These are phyloP conservation scores for Plectosphaerella sp. DNA, from an alignment of 2,329 filamentous ascomycete genomes.

Conservation along the genomic window DNA sequence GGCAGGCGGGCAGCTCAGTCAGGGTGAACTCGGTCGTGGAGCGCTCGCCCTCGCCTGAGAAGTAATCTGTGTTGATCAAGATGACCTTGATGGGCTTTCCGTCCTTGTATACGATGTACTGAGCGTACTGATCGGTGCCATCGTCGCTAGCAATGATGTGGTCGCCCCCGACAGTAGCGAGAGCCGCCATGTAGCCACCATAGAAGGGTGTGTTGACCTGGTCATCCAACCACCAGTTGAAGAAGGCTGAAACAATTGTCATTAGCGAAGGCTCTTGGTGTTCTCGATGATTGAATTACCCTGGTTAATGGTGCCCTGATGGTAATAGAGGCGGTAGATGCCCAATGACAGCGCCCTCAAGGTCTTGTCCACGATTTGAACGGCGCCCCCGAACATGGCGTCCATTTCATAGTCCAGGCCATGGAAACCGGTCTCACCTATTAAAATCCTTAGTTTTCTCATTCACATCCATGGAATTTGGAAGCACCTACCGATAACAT, in stretches of 20 bases:
- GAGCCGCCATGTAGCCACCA: constrained; percentile 4
- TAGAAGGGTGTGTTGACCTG: constrained; percentile 6
- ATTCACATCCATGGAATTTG: not conserved
- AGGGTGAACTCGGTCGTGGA: not conserved
- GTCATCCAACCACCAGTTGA: constrained; percentile 5
- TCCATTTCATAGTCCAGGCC: constrained; percentile 6
- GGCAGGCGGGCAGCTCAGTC: not conserved
- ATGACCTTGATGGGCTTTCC: constrained; percentile 2
- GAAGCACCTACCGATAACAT: not conserved
- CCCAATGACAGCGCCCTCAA: constrained; percentile 3
- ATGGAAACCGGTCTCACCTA: not conserved
- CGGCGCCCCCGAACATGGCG: constrained; percentile 18
- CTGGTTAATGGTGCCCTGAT: constrained; percentile 7
- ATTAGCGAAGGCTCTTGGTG: not conserved
- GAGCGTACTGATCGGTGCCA: not conserved
- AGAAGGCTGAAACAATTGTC: not conserved
- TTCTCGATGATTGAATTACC: not conserved
- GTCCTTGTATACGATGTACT: constrained; percentile 5
- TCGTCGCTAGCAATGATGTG: not conserved
- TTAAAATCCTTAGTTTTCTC: not conserved
- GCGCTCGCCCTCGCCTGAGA: constrained; percentile 3
- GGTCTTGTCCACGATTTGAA: constrained; percentile 6
- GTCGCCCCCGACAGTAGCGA: not conserved
- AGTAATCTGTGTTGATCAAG: constrained; percentile 7
- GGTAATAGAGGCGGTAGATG: constrained; percentile 4